A percentile compares a stretch with the other conserved stretches of the same genome.
phyloP scores from a whole-genome alignment of 805 yeast genomes.

The Teunomyces kruisii region DNA sequence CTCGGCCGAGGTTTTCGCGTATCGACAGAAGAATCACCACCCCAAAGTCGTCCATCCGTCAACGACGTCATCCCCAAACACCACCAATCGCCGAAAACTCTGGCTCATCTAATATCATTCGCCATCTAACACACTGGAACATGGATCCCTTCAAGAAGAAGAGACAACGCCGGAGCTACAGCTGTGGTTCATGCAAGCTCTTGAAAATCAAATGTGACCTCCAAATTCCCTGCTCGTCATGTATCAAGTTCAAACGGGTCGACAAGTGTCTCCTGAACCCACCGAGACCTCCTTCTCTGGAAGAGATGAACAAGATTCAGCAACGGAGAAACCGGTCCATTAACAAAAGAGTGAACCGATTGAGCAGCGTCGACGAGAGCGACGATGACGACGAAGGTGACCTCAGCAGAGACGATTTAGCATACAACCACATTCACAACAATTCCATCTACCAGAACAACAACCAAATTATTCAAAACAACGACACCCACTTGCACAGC shows the following conservation, averaged over 20 bases:
- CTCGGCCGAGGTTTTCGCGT: too few relatives aligned
- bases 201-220: conserved; percentile 56
- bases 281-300: conserved; percentile 45
- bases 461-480: neutral
- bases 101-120: too few relatives aligned
- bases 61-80: too few relatives aligned
- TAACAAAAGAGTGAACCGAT: conserved; percentile 6
- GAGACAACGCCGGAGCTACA: conserved; percentile 50
- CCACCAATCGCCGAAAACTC: too few relatives aligned
- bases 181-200: conserved; percentile 56
- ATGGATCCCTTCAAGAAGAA: conserved; percentile 16
- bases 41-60: too few relatives aligned
- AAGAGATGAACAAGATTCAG: conserved; percentile 32
- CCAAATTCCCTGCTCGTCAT: conserved; percentile 47
- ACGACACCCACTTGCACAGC: neutral
- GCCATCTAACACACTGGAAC: too few relatives aligned
- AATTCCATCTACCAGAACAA: neutral
- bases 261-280: conserved; percentile 41
- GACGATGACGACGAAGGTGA: neutral
- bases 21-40: too few relatives aligned
- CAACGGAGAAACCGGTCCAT: conserved; percentile 25
- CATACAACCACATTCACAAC: neutral
- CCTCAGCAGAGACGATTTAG: neutral
- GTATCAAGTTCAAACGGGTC: conserved; percentile 36
- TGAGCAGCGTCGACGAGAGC: conserved; percentile 2